Conservation (phyloP, 345 rosid genomes). For the Eucalyptus grandis region DNA sequence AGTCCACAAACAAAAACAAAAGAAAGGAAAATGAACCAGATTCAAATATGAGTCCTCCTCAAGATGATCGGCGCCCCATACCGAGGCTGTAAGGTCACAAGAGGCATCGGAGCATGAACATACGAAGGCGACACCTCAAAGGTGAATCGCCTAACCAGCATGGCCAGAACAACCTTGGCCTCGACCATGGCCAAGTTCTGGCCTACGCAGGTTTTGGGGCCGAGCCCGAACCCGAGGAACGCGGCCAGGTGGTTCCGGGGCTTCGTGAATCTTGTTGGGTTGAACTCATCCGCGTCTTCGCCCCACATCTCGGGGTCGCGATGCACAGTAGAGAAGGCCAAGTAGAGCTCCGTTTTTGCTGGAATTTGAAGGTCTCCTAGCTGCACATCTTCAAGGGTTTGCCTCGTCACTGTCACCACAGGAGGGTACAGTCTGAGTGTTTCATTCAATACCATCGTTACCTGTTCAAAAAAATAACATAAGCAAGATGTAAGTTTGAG, state of each 20-base stretch:
- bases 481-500: not conserved
- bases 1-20: not conserved
- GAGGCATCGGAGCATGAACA: slow-evolving; percentile 54
- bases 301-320: slow-evolving; percentile 69
- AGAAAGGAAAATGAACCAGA: not conserved
- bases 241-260: slow-evolving; percentile 23
- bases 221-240: slow-evolving; percentile 38
- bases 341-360: slow-evolving; percentile 35
- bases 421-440: slow-evolving; percentile 71
- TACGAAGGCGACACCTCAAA: slow-evolving; percentile 44
- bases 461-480: not conserved
- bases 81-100: slow-evolving; percentile 46
- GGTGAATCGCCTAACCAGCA: slow-evolving; percentile 28
- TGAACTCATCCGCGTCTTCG: slow-evolving; percentile 49
- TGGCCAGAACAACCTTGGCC: slow-evolving; percentile 40
- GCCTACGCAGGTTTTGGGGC: slow-evolving; percentile 44
- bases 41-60: slow-evolving; percentile 3
- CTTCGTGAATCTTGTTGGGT: slow-evolving; percentile 39
- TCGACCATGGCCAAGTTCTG: slow-evolving; percentile 37
- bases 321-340: slow-evolving; percentile 38
- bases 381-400: slow-evolving; percentile 17
- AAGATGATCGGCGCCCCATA: slow-evolving; percentile 55
- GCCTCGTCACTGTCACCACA: slow-evolving; percentile 24
- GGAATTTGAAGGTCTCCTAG: slow-evolving; percentile 52
- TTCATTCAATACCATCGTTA: slow-evolving; percentile 48